Percentiles rank a stretch among this genome's conserved stretches.
Evolutionary conservation across 345 rosid genomes (phyloP).

Genomic region (Salix caprea): DNA sequence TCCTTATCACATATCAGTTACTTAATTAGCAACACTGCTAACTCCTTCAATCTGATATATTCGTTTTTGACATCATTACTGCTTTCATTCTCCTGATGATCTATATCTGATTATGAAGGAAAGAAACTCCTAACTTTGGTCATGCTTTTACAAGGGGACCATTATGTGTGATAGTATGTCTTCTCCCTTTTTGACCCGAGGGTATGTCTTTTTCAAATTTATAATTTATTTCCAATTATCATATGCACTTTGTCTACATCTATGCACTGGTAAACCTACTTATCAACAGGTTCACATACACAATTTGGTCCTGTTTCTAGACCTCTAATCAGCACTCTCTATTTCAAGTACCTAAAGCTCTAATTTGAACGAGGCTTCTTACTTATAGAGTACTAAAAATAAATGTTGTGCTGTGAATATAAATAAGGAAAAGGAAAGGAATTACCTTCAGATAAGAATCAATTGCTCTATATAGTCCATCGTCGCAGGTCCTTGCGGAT

Average conservation of each 20-base stretch:
- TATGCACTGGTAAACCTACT: background rate
- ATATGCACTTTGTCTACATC: background rate
- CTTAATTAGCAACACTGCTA: background rate
- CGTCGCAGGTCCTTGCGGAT: conserved; percentile 91
- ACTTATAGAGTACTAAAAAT: background rate
- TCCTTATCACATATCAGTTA: background rate
- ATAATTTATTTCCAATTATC: background rate
- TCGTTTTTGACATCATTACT: background rate
- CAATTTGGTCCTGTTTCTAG: background rate
- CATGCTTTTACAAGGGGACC: background rate
- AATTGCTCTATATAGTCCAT: conserved; percentile 93
- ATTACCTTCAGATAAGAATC: conserved; percentile 76
- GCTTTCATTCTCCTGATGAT: background rate
- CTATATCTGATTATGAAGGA: background rate
- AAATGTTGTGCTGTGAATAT: background rate
- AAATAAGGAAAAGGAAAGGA: background rate
- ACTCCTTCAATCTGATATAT: background rate
- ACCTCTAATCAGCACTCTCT: background rate
- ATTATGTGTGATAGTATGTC: background rate
- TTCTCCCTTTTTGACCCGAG: background rate
- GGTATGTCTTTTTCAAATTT: background rate
- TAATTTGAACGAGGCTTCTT: background rate
- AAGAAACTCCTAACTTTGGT: background rate
- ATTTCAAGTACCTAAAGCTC: background rate
- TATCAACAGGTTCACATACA: background rate